Conservation (phyloP, 805 yeast genomes). For the Yamadazyma takamatsuzukensis region DNA sequence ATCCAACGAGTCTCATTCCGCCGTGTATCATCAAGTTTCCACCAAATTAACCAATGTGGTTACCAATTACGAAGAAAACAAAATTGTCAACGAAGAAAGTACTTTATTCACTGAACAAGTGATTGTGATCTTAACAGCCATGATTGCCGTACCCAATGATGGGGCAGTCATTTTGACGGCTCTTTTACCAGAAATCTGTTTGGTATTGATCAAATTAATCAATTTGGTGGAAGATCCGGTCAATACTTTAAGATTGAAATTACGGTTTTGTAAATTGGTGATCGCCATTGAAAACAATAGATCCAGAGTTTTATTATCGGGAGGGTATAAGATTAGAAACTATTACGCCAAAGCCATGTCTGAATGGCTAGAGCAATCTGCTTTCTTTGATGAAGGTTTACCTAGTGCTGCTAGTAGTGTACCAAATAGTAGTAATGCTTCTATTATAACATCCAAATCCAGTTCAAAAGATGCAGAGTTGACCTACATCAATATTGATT, state of each 20-base stretch:
- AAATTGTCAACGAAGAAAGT: slow-evolving; percentile 23
- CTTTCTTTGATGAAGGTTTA: slow-evolving; percentile 29
- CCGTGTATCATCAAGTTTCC: slow-evolving; percentile 47
- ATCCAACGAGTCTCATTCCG: slow-evolving; percentile 61
- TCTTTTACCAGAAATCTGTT: slow-evolving; percentile 26
- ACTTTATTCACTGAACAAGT: slow-evolving; percentile 47
- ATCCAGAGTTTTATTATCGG: slow-evolving; percentile 30
- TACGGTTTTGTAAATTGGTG: slow-evolving; percentile 40
- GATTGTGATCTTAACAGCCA: slow-evolving; percentile 41
- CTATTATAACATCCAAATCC: slow-evolving; percentile 1
- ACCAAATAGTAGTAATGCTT: slow-evolving; percentile 2
- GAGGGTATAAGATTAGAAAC: slow-evolving; percentile 49
- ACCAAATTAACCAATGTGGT: slow-evolving; percentile 39
- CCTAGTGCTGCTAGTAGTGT: neutral
- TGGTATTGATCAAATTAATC: slow-evolving; percentile 25
- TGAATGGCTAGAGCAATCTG: slow-evolving; percentile 55
- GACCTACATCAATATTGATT: slow-evolving; percentile 40
- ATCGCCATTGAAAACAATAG: slow-evolving; percentile 32
- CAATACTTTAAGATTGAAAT: slow-evolving; percentile 35
- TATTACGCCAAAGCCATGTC: slow-evolving; percentile 41
- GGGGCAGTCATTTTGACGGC: slow-evolving; percentile 34
- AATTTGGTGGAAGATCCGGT: slow-evolving; percentile 22
- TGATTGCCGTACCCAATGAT: slow-evolving; percentile 29
- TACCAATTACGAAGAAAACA: slow-evolving; percentile 26
- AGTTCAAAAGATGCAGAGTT: slow-evolving; percentile 9